phyloP scores from a whole-genome alignment of 1,139 yeast genomes.

The Geotrichum cucujoidarum region DNA sequence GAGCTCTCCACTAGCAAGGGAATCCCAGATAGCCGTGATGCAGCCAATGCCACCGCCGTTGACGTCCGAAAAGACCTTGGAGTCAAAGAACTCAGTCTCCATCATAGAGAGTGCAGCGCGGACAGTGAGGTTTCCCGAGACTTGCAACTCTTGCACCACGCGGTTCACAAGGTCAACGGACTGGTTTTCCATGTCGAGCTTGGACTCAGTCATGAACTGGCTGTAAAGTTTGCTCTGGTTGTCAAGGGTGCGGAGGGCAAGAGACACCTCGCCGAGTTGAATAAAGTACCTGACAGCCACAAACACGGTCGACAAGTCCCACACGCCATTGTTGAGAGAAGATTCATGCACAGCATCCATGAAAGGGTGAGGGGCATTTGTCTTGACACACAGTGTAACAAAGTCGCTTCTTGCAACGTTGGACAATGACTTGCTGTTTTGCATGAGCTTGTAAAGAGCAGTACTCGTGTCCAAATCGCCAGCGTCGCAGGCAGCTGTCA shows the following conservation, averaged over 20 bases:
- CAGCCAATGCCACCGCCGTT: conserved; percentile 24
- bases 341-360: conserved; percentile 34
- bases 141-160: conserved; percentile 19
- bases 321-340: conserved; percentile 30
- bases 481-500: conserved; percentile 25
- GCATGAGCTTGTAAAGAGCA: conserved; percentile 30
- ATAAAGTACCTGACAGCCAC: conserved; percentile 26
- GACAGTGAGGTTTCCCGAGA: conserved; percentile 16
- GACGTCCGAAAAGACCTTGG: conserved; percentile 24
- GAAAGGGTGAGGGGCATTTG: conserved; percentile 24
- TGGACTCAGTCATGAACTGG: conserved; percentile 3
- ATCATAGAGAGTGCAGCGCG: conserved; percentile 23
- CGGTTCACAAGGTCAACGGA: conserved; percentile 22
- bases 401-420: conserved; percentile 27
- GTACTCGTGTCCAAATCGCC: conserved; percentile 25
- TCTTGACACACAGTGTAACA: conserved; percentile 23
- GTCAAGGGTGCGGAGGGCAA: conserved; percentile 27
- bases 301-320: conserved; percentile 35
- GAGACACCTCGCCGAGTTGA: conserved; percentile 22
- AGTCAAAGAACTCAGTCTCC: conserved; percentile 24
- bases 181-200: conserved; percentile 10
- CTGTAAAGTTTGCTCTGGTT: conserved; percentile 23
- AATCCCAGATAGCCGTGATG: conserved; percentile 24
- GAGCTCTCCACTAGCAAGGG: conserved; percentile 11
- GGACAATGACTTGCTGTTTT: conserved; percentile 23